Conservation (phyloP, 257 asterid genomes). For the Paulownia fortunei region DNA sequence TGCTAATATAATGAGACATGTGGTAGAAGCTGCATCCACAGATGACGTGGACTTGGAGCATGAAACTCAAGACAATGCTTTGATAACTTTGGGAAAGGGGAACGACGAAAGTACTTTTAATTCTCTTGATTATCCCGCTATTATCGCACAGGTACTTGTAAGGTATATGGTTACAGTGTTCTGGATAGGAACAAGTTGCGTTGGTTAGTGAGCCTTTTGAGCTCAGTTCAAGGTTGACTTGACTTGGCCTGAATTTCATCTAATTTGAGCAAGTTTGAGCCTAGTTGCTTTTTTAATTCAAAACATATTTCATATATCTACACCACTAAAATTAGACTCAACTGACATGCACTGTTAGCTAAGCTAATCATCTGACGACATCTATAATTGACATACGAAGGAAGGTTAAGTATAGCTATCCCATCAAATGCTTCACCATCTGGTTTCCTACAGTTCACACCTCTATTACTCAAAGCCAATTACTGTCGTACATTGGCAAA, state of each 20-base stretch:
- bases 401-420: neutral
- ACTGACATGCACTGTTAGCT: neutral
- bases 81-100: conserved; percentile 34
- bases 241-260: conserved; percentile 1
- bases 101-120: conserved; percentile 33
- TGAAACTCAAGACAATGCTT: conserved; percentile 39
- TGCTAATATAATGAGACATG: conserved; percentile 30
- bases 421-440: neutral
- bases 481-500: too few relatives aligned
- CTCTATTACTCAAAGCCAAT: neutral
- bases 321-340: neutral
- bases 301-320: neutral
- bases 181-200: neutral
- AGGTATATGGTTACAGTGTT: neutral
- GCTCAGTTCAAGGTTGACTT: neutral
- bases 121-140: conserved; percentile 38
- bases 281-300: neutral
- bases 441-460: neutral
- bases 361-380: neutral
- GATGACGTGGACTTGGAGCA: conserved; percentile 35
- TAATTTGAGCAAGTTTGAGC: neutral
- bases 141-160: conserved; percentile 52
- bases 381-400: neutral
- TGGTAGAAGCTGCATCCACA: conserved; percentile 30
- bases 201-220: neutral